A percentile compares a stretch with the other conserved stretches of the same genome.
Evolutionary conservation across 73 alveolate species (phyloP).

Genomic region (Paramecium pentaurelia): DNA sequence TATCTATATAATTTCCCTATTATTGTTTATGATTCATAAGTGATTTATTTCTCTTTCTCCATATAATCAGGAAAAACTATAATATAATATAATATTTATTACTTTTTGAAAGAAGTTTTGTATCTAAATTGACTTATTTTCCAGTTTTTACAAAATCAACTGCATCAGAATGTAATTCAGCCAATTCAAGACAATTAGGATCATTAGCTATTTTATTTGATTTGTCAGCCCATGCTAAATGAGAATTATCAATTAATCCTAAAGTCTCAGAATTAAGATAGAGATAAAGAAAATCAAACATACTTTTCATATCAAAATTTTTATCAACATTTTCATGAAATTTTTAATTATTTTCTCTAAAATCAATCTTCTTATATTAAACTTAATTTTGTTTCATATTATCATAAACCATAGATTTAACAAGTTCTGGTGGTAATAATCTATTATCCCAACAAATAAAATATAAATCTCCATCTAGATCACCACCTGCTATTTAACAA

Average conservation of each 20-base stretch:
- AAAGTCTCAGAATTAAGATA: constrained; percentile 78
- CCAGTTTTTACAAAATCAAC: constrained; percentile 91
- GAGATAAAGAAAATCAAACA: constrained; percentile 71
- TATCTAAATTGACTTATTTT: constrained; percentile 59
- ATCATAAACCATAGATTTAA: constrained; percentile 72
- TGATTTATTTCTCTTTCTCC: constrained; percentile 71
- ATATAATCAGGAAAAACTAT: constrained; percentile 83
- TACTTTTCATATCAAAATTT: constrained; percentile 60
- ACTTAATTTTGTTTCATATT: constrained; percentile 1
- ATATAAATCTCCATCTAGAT: constrained; percentile 77
- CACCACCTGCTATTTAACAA: constrained; percentile 50
- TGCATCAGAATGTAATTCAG: constrained; percentile 83
- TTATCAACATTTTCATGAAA: neutral
- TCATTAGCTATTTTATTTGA: constrained; percentile 69
- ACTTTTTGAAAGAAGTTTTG: neutral
- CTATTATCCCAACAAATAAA: constrained; percentile 78
- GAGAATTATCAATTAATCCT: constrained; percentile 83
- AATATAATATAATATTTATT: constrained; percentile 30
- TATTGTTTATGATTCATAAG: constrained; percentile 76
- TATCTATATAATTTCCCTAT: constrained; percentile 74
- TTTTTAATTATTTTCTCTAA: constrained; percentile 5
- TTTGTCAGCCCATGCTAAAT: constrained; percentile 84
- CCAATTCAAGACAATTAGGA: constrained; percentile 72
- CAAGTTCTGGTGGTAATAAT: constrained; percentile 59
- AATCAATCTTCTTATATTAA: neutral